Percentiles rank a stretch among this genome's conserved stretches.
Conservation (phyloP, 352 stramenopile genomes). For the Globisporangium okanoganense region DNA sequence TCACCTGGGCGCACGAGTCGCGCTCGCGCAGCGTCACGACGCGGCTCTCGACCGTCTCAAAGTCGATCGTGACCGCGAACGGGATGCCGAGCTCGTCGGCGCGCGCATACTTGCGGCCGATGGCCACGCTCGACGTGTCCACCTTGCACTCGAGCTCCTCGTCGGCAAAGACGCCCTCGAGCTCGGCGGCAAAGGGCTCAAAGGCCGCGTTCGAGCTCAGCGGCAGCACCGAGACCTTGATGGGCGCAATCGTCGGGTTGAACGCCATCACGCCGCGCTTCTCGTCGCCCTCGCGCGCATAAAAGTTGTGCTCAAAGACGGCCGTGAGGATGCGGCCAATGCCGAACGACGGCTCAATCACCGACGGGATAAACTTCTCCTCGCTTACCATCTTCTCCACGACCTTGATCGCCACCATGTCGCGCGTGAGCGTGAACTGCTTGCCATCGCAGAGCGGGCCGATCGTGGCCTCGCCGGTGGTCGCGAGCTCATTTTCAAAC, state of each 20-base stretch:
- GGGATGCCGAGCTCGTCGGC: conserved; percentile 98
- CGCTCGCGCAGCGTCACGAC: conserved; percentile 98
- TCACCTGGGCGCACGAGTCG: conserved; percentile 96
- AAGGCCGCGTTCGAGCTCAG: conserved; percentile 89
- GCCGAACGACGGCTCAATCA: conserved; percentile 99
- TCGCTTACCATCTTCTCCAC: conserved; percentile 95
- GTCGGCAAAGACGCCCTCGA: conserved; percentile 65
- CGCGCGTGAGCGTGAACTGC: conserved; percentile 90
- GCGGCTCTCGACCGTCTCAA: conserved; percentile 90
- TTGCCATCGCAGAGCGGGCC: conserved; percentile 81
- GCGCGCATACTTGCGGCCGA: conserved; percentile 96
- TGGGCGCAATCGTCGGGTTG: conserved; percentile 95
- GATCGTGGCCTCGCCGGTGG: conserved; percentile 88
- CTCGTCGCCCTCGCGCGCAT: conserved; percentile 93
- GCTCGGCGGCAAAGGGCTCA: conserved; percentile 70
- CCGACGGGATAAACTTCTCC: conserved; percentile 97
- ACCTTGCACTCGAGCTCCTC: conserved; percentile 88
- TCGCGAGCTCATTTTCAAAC: conserved; percentile 90
- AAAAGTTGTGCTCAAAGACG: conserved; percentile 99
- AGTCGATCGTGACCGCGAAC: conserved; percentile 99
- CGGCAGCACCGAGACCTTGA: conserved; percentile 97
- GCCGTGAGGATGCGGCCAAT: conserved; percentile 98
- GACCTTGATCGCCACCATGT: conserved; percentile 95
- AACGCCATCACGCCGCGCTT: conserved; percentile 98
- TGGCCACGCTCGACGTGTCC: conserved; percentile 94